A percentile compares a stretch with the other conserved stretches of the same genome.
These are phyloP conservation scores for Phytopythium sindhum DNA, from an alignment of 352 stramenopile species.

Conservation along the genomic window DNA sequence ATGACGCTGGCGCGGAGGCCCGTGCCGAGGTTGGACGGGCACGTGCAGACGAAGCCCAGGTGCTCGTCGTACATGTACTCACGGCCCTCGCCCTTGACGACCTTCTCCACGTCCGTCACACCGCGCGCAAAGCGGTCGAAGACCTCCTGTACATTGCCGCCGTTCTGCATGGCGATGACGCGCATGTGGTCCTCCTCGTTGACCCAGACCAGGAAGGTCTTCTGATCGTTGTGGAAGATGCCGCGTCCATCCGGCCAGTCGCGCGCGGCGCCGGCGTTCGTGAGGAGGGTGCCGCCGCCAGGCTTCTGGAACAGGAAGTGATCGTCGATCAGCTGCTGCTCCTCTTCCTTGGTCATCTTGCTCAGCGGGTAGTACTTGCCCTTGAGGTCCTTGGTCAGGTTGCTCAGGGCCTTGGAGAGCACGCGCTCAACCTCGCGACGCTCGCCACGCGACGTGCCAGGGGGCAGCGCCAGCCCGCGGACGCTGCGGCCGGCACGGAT, in stretches of 20 bases:
- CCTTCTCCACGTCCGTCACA: slow-evolving; percentile 48
- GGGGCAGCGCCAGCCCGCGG: slow-evolving; percentile 73
- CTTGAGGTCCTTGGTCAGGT: slow-evolving; percentile 60
- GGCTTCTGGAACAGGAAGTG: slow-evolving; percentile 91
- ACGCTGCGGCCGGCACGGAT: slow-evolving; percentile 86
- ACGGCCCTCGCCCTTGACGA: slow-evolving; percentile 52
- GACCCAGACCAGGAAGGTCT: slow-evolving; percentile 80
- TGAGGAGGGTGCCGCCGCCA: slow-evolving; percentile 62
- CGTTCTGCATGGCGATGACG: slow-evolving; percentile 78
- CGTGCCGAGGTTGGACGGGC: slow-evolving; percentile 69
- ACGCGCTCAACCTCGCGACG: slow-evolving; percentile 67
- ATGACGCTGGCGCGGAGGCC: slow-evolving; percentile 60
- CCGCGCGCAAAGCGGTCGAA: slow-evolving; percentile 81
- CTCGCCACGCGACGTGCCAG: slow-evolving; percentile 68
- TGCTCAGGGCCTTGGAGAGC: slow-evolving; percentile 64
- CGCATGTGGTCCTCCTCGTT: slow-evolving; percentile 82
- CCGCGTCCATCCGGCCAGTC: slow-evolving; percentile 88
- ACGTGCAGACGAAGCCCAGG: slow-evolving; percentile 66
- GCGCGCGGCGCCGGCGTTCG: slow-evolving; percentile 67
- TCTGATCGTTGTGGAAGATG: slow-evolving; percentile 87
- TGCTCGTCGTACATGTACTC: slow-evolving; percentile 75
- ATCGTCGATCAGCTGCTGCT: slow-evolving; percentile 84
- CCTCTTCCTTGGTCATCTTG: slow-evolving; percentile 81
- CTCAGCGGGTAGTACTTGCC: slow-evolving; percentile 81
- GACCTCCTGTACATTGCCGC: slow-evolving; percentile 81